Evolutionary conservation across 495 filamentous ascomycete genomes (phyloP).

Genomic region (Penicillium nucicola): DNA sequence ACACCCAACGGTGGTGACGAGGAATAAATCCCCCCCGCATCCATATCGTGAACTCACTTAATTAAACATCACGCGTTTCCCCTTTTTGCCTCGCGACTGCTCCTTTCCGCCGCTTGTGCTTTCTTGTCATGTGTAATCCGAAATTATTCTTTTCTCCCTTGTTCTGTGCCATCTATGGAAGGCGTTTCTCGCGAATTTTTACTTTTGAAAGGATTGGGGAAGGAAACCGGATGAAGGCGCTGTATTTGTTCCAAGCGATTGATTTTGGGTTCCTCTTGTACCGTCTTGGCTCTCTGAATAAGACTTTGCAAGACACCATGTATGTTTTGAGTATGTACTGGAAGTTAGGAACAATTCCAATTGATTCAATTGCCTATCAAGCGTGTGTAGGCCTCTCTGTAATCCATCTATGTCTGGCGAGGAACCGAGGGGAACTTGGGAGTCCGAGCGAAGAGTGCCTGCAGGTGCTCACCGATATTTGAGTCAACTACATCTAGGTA

Average conservation of each 20-base stretch:
- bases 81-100: conserved; percentile 10
- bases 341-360: conserved; percentile 5
- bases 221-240: conserved; percentile 6
- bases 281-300: conserved; percentile 1
- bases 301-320: background rate
- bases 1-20: conserved; percentile 28
- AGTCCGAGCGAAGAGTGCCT: background rate
- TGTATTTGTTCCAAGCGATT: conserved; percentile 16
- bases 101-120: background rate
- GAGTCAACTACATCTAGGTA: too few relatives aligned
- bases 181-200: conserved; percentile 10
- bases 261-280: conserved; percentile 5
- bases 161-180: conserved; percentile 7
- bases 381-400: background rate
- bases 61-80: background rate
- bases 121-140: conserved; percentile 16
- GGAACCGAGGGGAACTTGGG: background rate
- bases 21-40: conserved; percentile 27
- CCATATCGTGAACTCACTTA: background rate
- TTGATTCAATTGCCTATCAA: background rate
- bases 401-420: too few relatives aligned
- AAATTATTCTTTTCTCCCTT: conserved; percentile 6
- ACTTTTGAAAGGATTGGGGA: conserved; percentile 5
- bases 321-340: conserved; percentile 17
- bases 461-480: conserved; percentile 9